Conservation (phyloP, 345 rosid species). For the Trapa incisa region DNA sequence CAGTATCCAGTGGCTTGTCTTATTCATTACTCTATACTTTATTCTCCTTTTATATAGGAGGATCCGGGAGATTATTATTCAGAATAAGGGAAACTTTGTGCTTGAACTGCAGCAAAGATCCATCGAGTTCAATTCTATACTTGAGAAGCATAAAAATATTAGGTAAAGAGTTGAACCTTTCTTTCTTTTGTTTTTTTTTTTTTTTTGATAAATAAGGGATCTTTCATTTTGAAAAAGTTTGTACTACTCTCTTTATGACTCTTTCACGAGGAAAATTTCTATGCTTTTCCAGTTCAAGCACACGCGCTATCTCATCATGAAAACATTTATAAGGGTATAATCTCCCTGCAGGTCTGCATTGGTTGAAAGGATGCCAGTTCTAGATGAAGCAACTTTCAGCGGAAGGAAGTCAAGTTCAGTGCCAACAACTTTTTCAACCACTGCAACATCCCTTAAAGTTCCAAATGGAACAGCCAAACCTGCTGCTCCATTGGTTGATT, state of each 20-base stretch:
- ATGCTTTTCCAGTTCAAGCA: not conserved
- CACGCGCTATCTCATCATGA: not conserved
- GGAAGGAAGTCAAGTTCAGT: slow-evolving; percentile 77
- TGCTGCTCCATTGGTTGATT: slow-evolving; percentile 69
- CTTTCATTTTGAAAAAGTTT: slow-evolving; percentile 4
- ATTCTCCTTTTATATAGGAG: slow-evolving; percentile 40
- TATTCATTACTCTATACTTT: not conserved
- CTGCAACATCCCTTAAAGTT: slow-evolving; percentile 45
- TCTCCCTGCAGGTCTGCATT: slow-evolving; percentile 57
- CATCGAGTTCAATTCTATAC: slow-evolving; percentile 73
- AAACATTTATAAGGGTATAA: slow-evolving; percentile 13
- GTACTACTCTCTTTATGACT: not conserved
- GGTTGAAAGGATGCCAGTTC: slow-evolving; percentile 97
- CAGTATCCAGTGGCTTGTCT: not conserved
- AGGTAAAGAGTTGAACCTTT: slow-evolving; percentile 29
- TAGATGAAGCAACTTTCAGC: slow-evolving; percentile 89
- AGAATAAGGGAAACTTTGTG: slow-evolving; percentile 73
- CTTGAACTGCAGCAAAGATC: slow-evolving; percentile 99
- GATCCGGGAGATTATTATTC: slow-evolving; percentile 50
- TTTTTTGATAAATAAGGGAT: no score
- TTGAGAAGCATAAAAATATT: slow-evolving; percentile 75
- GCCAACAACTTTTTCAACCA: slow-evolving; percentile 54
- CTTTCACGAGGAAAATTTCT: not conserved
- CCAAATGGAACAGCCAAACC: slow-evolving; percentile 79
- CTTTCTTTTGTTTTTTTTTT: not conserved